Conservation (phyloP, 2,329 filamentous ascomycete genomes). For the Tetracladium maxilliforme region DNA sequence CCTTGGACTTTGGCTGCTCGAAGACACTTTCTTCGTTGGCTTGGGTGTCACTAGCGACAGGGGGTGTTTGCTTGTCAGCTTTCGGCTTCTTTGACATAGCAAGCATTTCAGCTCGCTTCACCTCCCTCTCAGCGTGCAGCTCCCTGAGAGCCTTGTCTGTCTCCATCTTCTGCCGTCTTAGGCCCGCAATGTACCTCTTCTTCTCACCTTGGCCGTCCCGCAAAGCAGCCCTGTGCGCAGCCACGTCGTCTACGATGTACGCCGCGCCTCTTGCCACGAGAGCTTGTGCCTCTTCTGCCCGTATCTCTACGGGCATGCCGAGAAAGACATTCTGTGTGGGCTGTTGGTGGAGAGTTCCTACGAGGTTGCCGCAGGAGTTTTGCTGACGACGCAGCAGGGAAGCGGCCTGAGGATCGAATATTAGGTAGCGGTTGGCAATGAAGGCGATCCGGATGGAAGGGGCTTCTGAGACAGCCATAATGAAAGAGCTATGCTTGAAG, state of each 20-base stretch:
- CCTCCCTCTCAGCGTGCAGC: too few species aligned
- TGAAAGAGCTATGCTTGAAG: background rate
- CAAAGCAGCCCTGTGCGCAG: slow-evolving; percentile 53
- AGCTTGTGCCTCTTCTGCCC: slow-evolving; percentile 76
- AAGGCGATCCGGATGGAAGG: slow-evolving; percentile 70
- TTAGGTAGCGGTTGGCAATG: slow-evolving; percentile 67
- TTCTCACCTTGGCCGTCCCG: slow-evolving; percentile 41
- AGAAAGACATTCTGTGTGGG: slow-evolving; percentile 93
- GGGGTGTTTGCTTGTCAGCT: too few species aligned
- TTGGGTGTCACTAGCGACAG: too few species aligned
- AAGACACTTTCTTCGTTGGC: too few species aligned
- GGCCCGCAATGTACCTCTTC: slow-evolving; percentile 48
- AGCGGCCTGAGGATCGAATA: slow-evolving; percentile 77
- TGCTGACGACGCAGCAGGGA: slow-evolving; percentile 65
- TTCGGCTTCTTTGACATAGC: too few species aligned
- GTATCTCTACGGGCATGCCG: slow-evolving; percentile 75
- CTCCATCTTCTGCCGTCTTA: too few species aligned
- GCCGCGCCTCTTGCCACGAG: slow-evolving; percentile 65
- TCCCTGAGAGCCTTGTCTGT: too few species aligned
- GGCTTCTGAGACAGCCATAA: too few species aligned
- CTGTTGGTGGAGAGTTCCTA: slow-evolving; percentile 79
- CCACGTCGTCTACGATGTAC: slow-evolving; percentile 67
- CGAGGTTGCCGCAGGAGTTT: slow-evolving; percentile 73
- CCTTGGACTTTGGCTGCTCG: too few species aligned
- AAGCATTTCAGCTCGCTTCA: too few species aligned